These are phyloP conservation scores for Pseudomonodictys pantanalensis DNA, from an alignment of 495 filamentous ascomycete species.

Conservation along the genomic window DNA sequence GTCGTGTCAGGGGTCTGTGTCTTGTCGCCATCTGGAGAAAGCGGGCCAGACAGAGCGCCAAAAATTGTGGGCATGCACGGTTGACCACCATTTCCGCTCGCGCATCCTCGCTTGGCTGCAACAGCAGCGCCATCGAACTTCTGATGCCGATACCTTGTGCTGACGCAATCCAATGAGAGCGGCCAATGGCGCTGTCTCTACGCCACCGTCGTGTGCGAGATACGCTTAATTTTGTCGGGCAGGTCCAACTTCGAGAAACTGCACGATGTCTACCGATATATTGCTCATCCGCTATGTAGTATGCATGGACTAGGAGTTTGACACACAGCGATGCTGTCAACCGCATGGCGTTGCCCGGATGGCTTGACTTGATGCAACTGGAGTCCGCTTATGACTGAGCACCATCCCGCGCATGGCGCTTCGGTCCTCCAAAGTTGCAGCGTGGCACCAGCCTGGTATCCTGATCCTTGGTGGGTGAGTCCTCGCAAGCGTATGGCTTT, in stretches of 20 bases:
- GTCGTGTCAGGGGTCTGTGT: conserved; percentile 19
- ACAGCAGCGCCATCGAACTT: conserved; percentile 18
- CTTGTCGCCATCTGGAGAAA: conserved; percentile 9
- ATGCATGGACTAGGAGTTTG: too few species aligned
- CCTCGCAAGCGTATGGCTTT: conserved; percentile 7
- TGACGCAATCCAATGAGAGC: conserved; percentile 26
- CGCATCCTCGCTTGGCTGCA: conserved; percentile 22
- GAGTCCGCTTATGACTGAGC: conserved; percentile 8
- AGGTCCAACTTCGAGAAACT: neutral
- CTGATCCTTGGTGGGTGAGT: conserved; percentile 6
- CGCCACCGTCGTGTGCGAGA: neutral
- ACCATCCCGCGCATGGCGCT: conserved; percentile 21
- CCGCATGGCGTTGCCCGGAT: too few species aligned
- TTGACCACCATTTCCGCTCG: neutral
- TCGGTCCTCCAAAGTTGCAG: neutral
- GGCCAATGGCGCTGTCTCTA: conserved; percentile 1
- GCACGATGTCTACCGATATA: neutral
- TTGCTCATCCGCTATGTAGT: too few species aligned
- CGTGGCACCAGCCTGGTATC: neutral
- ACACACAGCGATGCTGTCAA: too few species aligned
- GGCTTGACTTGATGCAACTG: too few species aligned
- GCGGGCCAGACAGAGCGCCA: neutral
- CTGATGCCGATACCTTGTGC: conserved; percentile 21
- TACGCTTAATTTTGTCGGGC: conserved; percentile 19
- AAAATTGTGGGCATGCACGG: conserved; percentile 22